A percentile compares a stretch with the other conserved stretches of the same genome.
Conservation (phyloP, 129 eudicot genomes). For the Pulicaria dysenterica region DNA sequence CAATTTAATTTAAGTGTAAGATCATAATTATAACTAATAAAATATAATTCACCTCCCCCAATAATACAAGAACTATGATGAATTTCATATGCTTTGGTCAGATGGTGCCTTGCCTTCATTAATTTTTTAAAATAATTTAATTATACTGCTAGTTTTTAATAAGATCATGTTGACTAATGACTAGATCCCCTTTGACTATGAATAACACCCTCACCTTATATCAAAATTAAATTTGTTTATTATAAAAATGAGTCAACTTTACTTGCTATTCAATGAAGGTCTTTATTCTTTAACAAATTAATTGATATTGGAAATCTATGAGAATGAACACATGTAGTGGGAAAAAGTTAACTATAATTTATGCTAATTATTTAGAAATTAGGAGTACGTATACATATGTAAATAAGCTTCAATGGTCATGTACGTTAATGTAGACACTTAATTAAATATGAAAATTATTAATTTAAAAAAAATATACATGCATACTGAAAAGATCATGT, state of each 20-base stretch:
- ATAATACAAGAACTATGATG: neutral
- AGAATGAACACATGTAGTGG: neutral
- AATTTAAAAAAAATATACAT: no score
- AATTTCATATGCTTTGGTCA: conserved; percentile 19
- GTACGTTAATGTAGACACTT: no score
- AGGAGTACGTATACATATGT: no score
- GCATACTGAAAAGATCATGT: no score
- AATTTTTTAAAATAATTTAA: neutral
- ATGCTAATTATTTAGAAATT: neutral
- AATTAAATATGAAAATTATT: no score
- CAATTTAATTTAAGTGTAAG: no score
- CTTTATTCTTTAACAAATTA: neutral
- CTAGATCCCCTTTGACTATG: conserved; percentile 19
- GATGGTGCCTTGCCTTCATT: conserved; percentile 8
- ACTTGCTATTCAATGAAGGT: conserved; percentile 4
- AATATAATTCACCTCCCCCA: neutral
- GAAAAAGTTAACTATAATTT: neutral
- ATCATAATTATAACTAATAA: no score
- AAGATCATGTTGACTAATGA: conserved; percentile 13
- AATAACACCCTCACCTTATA: conserved; percentile 5
- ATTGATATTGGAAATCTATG: neutral
- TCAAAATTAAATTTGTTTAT: neutral
- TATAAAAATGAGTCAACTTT: conserved; percentile 13
- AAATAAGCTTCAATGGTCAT: no score
- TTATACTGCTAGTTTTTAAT: neutral